These are phyloP conservation scores for Apiospora arundinis DNA, from an alignment of 2,329 filamentous ascomycete genomes.

Conservation along the genomic window DNA sequence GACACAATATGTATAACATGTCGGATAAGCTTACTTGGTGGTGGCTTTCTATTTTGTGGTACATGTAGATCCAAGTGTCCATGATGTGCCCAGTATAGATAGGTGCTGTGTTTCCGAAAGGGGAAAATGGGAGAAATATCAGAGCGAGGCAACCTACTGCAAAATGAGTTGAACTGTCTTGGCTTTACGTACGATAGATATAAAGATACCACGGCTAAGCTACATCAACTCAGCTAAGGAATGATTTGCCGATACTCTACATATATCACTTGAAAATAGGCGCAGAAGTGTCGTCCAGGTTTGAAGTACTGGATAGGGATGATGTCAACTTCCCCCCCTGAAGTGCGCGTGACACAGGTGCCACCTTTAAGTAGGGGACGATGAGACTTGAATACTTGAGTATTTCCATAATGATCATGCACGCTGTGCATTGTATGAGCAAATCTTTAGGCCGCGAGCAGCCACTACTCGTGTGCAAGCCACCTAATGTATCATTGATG, in stretches of 20 bases:
- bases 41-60: background rate
- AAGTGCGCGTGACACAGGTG: background rate
- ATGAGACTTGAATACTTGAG: background rate
- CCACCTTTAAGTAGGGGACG: background rate
- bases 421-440: background rate
- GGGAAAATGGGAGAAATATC: background rate
- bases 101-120: background rate
- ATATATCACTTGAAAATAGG: background rate
- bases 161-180: background rate
- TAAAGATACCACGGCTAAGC: background rate
- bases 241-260: background rate
- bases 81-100: background rate
- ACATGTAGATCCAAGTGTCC: no score
- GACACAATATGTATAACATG: background rate
- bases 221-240: background rate
- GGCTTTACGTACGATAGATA: background rate
- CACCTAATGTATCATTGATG: no score
- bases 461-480: background rate
- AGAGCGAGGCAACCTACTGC: background rate
- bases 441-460: background rate
- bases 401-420: background rate
- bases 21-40: background rate
- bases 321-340: background rate
- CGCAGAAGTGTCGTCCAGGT: background rate
- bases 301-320: background rate